phyloP scores from a whole-genome alignment of 140 eudicot species.

The Flaveria floridana region DNA sequence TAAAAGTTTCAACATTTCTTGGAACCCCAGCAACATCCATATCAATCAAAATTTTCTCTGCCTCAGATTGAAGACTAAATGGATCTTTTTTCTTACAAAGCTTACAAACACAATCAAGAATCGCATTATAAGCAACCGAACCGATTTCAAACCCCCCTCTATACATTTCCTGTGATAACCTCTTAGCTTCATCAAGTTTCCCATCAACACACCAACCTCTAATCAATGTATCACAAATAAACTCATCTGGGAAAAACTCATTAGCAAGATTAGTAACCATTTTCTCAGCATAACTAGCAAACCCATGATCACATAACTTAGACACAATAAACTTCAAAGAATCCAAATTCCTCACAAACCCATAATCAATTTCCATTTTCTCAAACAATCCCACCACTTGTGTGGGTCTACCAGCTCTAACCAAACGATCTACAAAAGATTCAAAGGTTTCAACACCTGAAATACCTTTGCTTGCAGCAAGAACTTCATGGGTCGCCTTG shows the following conservation, averaged over 20 bases:
- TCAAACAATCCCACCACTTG: conserved; percentile 65
- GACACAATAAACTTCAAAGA: conserved; percentile 57
- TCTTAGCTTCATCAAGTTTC: conserved; percentile 77
- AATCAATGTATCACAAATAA: conserved; percentile 71
- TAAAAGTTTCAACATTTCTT: conserved; percentile 78
- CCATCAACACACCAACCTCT: conserved; percentile 93
- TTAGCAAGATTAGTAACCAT: conserved; percentile 65
- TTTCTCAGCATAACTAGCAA: conserved; percentile 87
- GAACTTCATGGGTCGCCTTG: conserved; percentile 65
- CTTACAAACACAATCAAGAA: conserved; percentile 88
- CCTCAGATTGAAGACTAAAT: conserved; percentile 61
- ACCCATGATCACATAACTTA: conserved; percentile 72
- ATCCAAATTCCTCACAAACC: conserved; percentile 59
- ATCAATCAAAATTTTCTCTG: conserved; percentile 64
- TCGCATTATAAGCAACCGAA: conserved; percentile 59
- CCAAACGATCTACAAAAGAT: conserved; percentile 55
- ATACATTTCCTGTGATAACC: conserved; percentile 84
- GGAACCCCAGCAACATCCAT: conserved; percentile 98
- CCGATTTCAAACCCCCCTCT: conserved; percentile 92
- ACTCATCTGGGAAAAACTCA: conserved; percentile 89
- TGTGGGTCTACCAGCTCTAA: conserved; percentile 74
- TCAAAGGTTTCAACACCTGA: conserved; percentile 49
- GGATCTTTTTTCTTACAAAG: conserved; percentile 89
- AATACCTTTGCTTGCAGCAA: conserved; percentile 44
- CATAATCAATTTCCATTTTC: conserved; percentile 73